Evolutionary conservation across 1,139 yeast genomes (phyloP).

Genomic region (Yamadazyma jaroonii): DNA sequence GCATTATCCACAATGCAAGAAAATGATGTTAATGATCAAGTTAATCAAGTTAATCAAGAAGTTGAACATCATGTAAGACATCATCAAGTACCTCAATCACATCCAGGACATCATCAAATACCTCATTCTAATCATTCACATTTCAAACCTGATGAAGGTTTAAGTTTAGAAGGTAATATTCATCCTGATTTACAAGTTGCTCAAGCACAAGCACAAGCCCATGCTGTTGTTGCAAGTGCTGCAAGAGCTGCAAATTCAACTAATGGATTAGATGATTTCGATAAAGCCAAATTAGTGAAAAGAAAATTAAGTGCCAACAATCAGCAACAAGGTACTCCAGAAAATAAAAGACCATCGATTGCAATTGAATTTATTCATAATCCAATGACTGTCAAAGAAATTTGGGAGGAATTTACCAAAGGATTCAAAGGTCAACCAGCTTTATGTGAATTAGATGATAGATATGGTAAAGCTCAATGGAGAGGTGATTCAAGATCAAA

Average conservation of each 20-base stretch:
- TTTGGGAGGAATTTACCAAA: conserved; percentile 45
- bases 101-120: conserved; percentile 2
- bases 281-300: conserved; percentile 13
- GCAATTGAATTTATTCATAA: conserved; percentile 42
- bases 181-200: conserved; percentile 24
- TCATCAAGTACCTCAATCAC: conserved; percentile 5
- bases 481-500: conserved; percentile 49
- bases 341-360: conserved; percentile 34
- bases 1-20: conserved; percentile 22
- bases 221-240: conserved; percentile 39
- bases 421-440: conserved; percentile 49
- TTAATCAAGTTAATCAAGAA: conserved; percentile 14
- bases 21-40: conserved; percentile 16
- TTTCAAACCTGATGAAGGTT: conserved; percentile 11
- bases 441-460: conserved; percentile 41
- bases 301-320: conserved; percentile 11
- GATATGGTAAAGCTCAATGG: conserved; percentile 48
- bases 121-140: conserved; percentile 9
- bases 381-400: conserved; percentile 46
- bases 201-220: conserved; percentile 33
- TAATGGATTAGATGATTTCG: conserved; percentile 16
- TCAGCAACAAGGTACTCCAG: conserved; percentile 2
- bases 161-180: conserved; percentile 14
- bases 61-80: conserved; percentile 18
- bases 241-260: conserved; percentile 15